Base-by-base conservation (phyloP, 257 asterid species). In the Rehmannia glutinosa region DNA sequence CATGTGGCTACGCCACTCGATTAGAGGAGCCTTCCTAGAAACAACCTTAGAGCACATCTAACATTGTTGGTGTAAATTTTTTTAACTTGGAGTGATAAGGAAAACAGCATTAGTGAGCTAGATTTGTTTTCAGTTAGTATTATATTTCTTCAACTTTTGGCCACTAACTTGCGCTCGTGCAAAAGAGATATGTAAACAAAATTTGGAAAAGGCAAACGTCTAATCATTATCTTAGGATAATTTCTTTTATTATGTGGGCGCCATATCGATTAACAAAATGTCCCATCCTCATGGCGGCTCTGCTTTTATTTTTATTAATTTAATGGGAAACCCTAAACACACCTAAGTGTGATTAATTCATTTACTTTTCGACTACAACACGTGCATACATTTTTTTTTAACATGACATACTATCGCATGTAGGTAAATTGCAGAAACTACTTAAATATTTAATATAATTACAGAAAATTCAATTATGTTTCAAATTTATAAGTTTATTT, bases 111-210 rank as follows among this genome's bases (percentile, higher is more conserved):
- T 6, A 2, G 15, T 8, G 9, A 55, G 56, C 13, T 38, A 45
- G 49, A 12, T 38, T 69, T 62, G 24, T 3, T 49, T 17, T 8
- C 24, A 57, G 17, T 13, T 38, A 47, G 1, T 68, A 68, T 20
- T 47, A 32, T 52, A 45, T 23, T 39, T 19, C 21, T 49, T 64
- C 23, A 58, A 30, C 61, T 75, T 64, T 70, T 35, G 70, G 42
- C n/a, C 76, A 77, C 80, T 77, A 50, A 46, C 78, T 51, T 59
- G 65, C 79, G 43, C 87, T 83, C 84, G 93, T 80, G 90, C 81
- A 67, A 66, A 15, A 67, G 16, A 73, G 58, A 70, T 52, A 61
- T 47, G 67, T 62, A 57, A 65, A 46, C 8, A 70, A 74, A 62
- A 24, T 16, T 57, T 28, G 66, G 62, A 51, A 79, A 76, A 66